Percentiles rank a stretch among this genome's conserved stretches.
phyloP scores from a whole-genome alignment of 768 basidiomycete species.

The Xanthoconium stramineum region DNA sequence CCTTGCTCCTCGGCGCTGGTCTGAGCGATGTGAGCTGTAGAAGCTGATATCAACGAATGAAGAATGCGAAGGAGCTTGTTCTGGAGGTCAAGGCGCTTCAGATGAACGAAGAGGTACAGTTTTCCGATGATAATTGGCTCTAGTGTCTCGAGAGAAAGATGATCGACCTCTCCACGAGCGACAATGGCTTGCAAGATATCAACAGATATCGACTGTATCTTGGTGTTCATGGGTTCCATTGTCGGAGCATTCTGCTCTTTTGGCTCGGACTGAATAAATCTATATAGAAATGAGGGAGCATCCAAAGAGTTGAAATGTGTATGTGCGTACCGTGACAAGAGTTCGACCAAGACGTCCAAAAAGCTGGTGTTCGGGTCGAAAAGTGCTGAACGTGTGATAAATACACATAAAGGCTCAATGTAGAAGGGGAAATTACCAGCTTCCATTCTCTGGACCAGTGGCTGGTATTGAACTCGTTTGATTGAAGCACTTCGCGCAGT shows the following conservation, averaged over 20 bases:
- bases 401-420: neutral
- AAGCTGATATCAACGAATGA: constrained; percentile 77
- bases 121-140: constrained; percentile 73
- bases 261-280: constrained; percentile 79
- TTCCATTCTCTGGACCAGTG: constrained; percentile 59
- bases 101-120: constrained; percentile 71
- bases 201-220: constrained; percentile 69
- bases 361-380: constrained; percentile 62
- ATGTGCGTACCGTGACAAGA: constrained; percentile 71
- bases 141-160: constrained; percentile 53
- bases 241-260: constrained; percentile 40
- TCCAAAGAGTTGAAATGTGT: constrained; percentile 7
- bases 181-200: constrained; percentile 83
- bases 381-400: constrained; percentile 20
- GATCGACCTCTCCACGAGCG: constrained; percentile 76
- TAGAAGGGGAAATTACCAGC: constrained; percentile 40
- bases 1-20: constrained; percentile 33
- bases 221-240: constrained; percentile 60
- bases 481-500: constrained; percentile 63
- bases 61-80: constrained; percentile 91
- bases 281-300: constrained; percentile 28
- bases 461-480: constrained; percentile 61
- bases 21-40: constrained; percentile 36
- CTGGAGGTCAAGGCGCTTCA: constrained; percentile 74
- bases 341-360: constrained; percentile 70